phyloP scores from a whole-genome alignment of 148 eudicot species.

The Cornus controversa region DNA sequence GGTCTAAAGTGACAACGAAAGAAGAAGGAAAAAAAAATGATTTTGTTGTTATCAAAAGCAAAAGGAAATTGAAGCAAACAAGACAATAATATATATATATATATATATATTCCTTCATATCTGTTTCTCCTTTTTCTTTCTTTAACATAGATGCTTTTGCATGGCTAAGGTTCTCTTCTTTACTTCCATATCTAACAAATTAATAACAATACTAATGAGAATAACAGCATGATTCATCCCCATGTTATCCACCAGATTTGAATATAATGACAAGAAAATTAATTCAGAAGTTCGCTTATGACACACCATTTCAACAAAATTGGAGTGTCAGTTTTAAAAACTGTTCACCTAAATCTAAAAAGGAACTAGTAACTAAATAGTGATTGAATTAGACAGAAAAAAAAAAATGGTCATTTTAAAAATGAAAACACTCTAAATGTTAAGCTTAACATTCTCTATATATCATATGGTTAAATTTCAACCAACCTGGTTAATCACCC shows the following conservation, averaged over 20 bases:
- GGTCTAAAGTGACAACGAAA: slow-evolving; percentile 25
- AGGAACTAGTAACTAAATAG: too few species aligned
- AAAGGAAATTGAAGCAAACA: slow-evolving; percentile 27
- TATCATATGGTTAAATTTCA: not conserved
- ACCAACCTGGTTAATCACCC: not conserved
- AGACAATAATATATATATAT: slow-evolving; percentile 20
- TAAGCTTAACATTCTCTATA: not conserved
- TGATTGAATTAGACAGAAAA: not conserved
- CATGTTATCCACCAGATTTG: not conserved
- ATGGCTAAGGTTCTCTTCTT: slow-evolving; percentile 1
- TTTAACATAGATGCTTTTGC: slow-evolving; percentile 18
- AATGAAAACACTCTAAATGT: too few species aligned
- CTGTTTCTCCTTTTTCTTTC: slow-evolving; percentile 4
- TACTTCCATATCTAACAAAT: not conserved
- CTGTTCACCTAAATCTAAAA: too few species aligned
- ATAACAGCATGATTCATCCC: not conserved
- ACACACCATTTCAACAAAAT: too few species aligned
- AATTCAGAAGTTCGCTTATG: too few species aligned
- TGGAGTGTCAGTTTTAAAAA: too few species aligned
- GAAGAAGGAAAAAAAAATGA: slow-evolving; percentile 6
- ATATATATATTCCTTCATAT: slow-evolving; percentile 19
- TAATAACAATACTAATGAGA: not conserved
- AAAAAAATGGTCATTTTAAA: not conserved
- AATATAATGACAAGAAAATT: too few species aligned
- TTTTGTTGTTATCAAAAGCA: slow-evolving; percentile 23